These are phyloP conservation scores for Aspergillus viridinutans DNA, from an alignment of 2,329 filamentous ascomycete genomes.

Conservation along the genomic window DNA sequence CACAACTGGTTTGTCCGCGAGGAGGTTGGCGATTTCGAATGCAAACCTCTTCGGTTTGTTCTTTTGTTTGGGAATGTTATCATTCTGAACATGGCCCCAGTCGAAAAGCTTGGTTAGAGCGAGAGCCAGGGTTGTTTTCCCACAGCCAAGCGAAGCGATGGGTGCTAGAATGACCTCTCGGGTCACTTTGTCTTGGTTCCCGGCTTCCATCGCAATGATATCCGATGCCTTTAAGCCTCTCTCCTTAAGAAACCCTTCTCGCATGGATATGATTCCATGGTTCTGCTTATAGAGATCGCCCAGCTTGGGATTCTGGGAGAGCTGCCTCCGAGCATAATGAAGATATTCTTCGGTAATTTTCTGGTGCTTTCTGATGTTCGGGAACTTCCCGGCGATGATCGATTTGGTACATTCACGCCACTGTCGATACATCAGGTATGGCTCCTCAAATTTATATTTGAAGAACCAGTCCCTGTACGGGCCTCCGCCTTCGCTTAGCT, in stretches of 20 bases:
- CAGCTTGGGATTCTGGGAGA: constrained; percentile 64
- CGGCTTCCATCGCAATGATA: constrained; percentile 68
- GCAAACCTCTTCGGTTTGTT: constrained; percentile 75
- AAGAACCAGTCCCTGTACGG: constrained; percentile 95
- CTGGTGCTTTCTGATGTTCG: constrained; percentile 79
- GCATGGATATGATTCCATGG: constrained; percentile 88
- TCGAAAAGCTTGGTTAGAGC: constrained; percentile 77
- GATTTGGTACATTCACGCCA: constrained; percentile 97
- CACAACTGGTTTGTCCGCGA: constrained; percentile 66
- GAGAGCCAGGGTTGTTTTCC: constrained; percentile 88
- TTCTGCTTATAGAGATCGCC: constrained; percentile 74
- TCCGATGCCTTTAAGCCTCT: constrained; percentile 84
- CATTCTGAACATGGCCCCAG: constrained; percentile 94
- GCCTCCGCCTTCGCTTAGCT: constrained; percentile 49
- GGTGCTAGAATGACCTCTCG: constrained; percentile 78
- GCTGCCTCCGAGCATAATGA: constrained; percentile 68
- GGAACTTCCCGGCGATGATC: constrained; percentile 69
- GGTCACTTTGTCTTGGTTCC: constrained; percentile 51
- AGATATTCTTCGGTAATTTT: constrained; percentile 91
- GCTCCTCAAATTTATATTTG: constrained; percentile 99
- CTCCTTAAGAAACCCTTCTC: constrained; percentile 79
- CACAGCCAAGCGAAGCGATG: constrained; percentile 89
- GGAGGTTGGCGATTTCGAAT: constrained; percentile 60
- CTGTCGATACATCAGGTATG: constrained; percentile 97
- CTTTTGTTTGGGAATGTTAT: constrained; percentile 79